A percentile compares a stretch with the other conserved stretches of the same genome.
Evolutionary conservation across 805 yeast species (phyloP).

Genomic region (Metschnikowia chrysomelidarum): DNA sequence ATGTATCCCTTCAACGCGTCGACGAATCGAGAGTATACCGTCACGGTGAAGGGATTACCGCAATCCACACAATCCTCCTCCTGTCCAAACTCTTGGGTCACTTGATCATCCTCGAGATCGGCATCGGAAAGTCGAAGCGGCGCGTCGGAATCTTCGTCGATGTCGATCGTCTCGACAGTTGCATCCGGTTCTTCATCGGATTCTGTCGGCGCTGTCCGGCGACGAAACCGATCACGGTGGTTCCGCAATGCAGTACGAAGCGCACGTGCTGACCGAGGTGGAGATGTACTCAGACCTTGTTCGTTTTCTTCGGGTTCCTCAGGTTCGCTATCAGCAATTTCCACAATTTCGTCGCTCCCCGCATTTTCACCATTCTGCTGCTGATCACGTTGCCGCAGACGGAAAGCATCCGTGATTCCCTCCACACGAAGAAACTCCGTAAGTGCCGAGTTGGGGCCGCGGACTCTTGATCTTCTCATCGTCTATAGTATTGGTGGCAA

Average conservation of each 20-base stretch:
- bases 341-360: no score
- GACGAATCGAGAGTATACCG: slow-evolving; percentile 62
- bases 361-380: slow-evolving; percentile 34
- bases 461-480: slow-evolving; percentile 24
- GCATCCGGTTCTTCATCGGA: slow-evolving; percentile 5
- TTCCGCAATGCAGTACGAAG: no score
- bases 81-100: slow-evolving; percentile 43
- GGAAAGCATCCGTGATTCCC: slow-evolving; percentile 83
- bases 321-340: no score
- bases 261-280: no score
- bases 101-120: slow-evolving; percentile 20
- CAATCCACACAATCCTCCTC: slow-evolving; percentile 65
- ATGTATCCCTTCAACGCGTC: slow-evolving; percentile 58
- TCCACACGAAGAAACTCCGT: slow-evolving; percentile 86
- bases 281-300: no score
- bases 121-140: slow-evolving; percentile 10
- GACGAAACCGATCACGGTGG: no score
- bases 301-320: no score
- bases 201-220: not conserved
- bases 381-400: slow-evolving; percentile 33
- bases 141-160: slow-evolving; percentile 9
- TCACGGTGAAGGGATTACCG: slow-evolving; percentile 52
- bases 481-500: not conserved
- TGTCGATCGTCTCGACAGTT: slow-evolving; percentile 10
- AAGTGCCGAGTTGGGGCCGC: slow-evolving; percentile 81